Evolutionary conservation across 768 basidiomycete species (phyloP).

Genomic region (Lactifluus subvellereus): DNA sequence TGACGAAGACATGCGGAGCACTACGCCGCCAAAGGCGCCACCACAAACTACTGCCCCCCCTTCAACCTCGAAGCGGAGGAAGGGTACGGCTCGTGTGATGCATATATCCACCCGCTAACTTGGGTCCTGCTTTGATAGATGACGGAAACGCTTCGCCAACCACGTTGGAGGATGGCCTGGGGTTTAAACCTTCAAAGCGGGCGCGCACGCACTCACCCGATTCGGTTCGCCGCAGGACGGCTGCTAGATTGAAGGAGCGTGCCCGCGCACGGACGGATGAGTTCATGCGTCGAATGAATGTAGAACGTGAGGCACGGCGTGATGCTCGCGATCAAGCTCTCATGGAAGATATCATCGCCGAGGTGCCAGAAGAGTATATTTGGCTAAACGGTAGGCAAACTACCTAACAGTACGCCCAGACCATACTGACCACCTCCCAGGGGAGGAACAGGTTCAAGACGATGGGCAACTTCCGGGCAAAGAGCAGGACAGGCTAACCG

Average conservation of each 20-base stretch:
- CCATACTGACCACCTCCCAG: background rate
- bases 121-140: background rate
- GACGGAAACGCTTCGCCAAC: conserved; percentile 1
- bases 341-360: conserved; percentile 35
- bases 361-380: conserved; percentile 21
- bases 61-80: conserved; percentile 16
- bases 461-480: background rate
- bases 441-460: background rate
- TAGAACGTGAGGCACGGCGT: conserved; percentile 35
- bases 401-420: background rate
- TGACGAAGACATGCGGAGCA: conserved; percentile 13
- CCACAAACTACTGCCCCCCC: background rate
- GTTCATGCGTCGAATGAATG: conserved; percentile 30
- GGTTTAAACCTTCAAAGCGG: conserved; percentile 37
- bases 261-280: conserved; percentile 40
- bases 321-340: conserved; percentile 36
- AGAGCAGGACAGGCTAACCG: conserved; percentile 23
- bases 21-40: conserved; percentile 5
- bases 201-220: conserved; percentile 46
- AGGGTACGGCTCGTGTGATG: conserved; percentile 3
- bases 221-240: conserved; percentile 35
- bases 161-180: background rate
- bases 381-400: conserved; percentile 2
- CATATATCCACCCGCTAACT: background rate
- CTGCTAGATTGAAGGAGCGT: conserved; percentile 35